These are phyloP conservation scores for Nadsonia fulvescens DNA, from an alignment of 805 yeast genomes.

Conservation along the genomic window DNA sequence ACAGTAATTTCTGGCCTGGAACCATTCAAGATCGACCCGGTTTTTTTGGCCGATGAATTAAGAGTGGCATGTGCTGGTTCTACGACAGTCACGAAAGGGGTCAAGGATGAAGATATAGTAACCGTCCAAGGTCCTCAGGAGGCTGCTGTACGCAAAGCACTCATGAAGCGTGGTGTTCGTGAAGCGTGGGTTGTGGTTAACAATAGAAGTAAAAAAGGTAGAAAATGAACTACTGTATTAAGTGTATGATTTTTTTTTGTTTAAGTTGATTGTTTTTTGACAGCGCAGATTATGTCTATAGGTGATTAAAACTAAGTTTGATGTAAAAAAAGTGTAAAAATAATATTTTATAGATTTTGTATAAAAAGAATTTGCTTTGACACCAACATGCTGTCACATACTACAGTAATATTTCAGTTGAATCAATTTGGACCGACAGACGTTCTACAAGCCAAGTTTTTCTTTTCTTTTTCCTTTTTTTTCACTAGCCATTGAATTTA, in stretches of 20 bases:
- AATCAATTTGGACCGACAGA: no score
- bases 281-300: no score
- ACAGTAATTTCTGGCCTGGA: constrained; percentile 61
- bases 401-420: neutral
- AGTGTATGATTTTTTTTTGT: no score
- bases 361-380: no score
- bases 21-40: constrained; percentile 44
- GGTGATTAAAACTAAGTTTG: no score
- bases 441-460: constrained; percentile 1
- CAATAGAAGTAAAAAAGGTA: no score
- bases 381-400: no score
- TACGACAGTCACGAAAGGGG: constrained; percentile 35
- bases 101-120: constrained; percentile 47
- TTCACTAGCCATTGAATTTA: constrained; percentile 1
- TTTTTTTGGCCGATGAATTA: constrained; percentile 46
- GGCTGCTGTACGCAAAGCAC: constrained; percentile 35
- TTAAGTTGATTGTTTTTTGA: no score
- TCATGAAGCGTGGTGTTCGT: constrained; percentile 47
- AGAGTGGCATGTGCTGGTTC: constrained; percentile 80
- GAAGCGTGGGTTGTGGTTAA: constrained; percentile 44
- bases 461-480: constrained; percentile 1
- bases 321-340: no score
- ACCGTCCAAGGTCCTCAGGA: constrained; percentile 86
- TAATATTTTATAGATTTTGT: no score
- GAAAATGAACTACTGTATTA: no score